phyloP scores from a whole-genome alignment of 495 filamentous ascomycete species.

The Cercophora newfieldiana region DNA sequence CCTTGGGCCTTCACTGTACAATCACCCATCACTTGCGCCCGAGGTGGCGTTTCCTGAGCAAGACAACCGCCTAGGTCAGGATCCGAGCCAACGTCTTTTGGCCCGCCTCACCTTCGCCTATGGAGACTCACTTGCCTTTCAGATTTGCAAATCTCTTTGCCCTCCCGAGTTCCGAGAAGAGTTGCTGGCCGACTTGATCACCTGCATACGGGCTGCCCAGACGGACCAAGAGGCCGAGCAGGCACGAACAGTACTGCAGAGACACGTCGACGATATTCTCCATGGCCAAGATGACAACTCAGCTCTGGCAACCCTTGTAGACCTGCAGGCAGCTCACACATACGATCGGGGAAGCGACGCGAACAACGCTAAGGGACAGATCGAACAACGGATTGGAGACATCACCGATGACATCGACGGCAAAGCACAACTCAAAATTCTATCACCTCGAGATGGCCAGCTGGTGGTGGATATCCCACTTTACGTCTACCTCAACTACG shows the following conservation, averaged over 20 bases:
- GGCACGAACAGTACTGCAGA: conserved; percentile 11
- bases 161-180: background rate
- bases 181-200: background rate
- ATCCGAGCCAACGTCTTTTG: background rate
- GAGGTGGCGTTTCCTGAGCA: too few relatives aligned
- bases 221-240: conserved; percentile 6
- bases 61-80: too few relatives aligned
- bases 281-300: background rate
- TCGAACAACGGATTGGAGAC: background rate
- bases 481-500: conserved; percentile 16
- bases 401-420: background rate
- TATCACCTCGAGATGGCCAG: background rate
- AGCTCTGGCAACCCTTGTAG: background rate
- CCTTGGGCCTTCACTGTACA: too few relatives aligned
- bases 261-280: background rate
- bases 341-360: conserved; percentile 8
- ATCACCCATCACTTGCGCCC: too few relatives aligned
- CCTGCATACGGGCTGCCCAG: conserved; percentile 14
- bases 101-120: conserved; percentile 17
- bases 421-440: background rate
- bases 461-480: conserved; percentile 19
- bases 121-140: conserved; percentile 19
- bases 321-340: conserved; percentile 8
- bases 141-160: conserved; percentile 3
- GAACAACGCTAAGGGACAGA: background rate